These are phyloP conservation scores for Colletotrichum sp. DNA, from an alignment of 2,329 filamentous ascomycete genomes.

Conservation along the genomic window DNA sequence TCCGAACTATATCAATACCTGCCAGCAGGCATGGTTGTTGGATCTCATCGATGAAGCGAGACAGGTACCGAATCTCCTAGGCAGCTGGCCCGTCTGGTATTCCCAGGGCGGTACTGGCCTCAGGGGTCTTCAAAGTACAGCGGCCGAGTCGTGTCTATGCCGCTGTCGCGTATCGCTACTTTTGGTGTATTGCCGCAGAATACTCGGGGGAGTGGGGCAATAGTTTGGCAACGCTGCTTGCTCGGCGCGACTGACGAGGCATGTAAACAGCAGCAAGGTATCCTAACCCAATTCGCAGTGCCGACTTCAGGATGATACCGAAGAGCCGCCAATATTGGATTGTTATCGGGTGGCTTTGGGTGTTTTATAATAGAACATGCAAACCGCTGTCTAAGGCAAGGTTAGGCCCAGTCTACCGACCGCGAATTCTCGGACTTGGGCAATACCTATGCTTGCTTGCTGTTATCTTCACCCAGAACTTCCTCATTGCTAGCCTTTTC, in stretches of 20 bases:
- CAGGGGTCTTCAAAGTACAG: accelerated
- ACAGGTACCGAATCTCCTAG: background rate
- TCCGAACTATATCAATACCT: accelerated
- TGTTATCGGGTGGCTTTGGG: background rate
- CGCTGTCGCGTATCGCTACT: background rate
- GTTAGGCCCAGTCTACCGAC: too few relatives aligned
- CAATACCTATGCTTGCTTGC: background rate
- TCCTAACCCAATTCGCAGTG: background rate
- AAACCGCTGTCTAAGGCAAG: too few relatives aligned
- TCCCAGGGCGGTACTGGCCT: accelerated
- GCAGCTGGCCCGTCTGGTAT: background rate
- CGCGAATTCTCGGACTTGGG: background rate
- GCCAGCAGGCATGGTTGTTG: background rate
- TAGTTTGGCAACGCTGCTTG: background rate
- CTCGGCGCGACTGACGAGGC: accelerated
- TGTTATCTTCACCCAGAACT: accelerated
- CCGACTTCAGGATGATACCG: background rate
- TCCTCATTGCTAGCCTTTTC: background rate
- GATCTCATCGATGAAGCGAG: background rate
- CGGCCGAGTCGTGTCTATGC: accelerated
- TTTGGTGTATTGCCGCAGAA: background rate
- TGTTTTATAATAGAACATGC: background rate
- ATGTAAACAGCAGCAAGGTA: background rate
- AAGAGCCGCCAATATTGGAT: background rate
- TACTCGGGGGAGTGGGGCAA: background rate